Evolutionary conservation across 345 rosid species (phyloP).

Genomic region (Adansonia digitata): DNA sequence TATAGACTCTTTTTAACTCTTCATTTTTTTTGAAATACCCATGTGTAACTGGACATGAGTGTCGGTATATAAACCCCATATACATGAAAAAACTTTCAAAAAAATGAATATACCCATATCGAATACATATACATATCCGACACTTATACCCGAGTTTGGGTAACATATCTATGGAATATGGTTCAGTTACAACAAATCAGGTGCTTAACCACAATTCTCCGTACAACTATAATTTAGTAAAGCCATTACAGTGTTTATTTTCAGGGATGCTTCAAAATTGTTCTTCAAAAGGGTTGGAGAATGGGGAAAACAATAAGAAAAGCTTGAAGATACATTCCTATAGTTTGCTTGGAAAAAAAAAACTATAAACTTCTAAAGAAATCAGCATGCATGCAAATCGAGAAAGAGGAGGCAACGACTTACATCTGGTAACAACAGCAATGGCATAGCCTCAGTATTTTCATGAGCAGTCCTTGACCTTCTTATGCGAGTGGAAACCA

Average conservation of each 20-base stretch:
- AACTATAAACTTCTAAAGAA: neutral
- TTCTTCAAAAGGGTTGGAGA: neutral
- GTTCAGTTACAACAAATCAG: neutral
- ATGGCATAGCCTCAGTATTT: constrained; percentile 29
- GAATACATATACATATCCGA: too few species aligned
- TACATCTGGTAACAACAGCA: constrained; percentile 21
- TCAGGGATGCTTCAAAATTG: neutral
- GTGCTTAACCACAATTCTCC: neutral
- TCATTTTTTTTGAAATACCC: too few species aligned
- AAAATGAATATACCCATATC: too few species aligned
- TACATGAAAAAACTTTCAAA: too few species aligned
- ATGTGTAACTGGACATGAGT: too few species aligned
- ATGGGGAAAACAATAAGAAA: too few species aligned
- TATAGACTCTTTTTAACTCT: too few species aligned
- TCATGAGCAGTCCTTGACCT: constrained; percentile 35
- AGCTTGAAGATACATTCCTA: neutral
- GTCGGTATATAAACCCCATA: too few species aligned
- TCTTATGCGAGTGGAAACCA: constrained; percentile 49
- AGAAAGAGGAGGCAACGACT: neutral
- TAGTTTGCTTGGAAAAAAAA: neutral
- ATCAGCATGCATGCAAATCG: neutral
- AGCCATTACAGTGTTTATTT: neutral
- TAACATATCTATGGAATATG: neutral
- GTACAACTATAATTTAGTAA: neutral
- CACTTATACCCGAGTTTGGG: too few species aligned